Conservation (phyloP, 345 rosid genomes). For the Aethionema arabicum region DNA sequence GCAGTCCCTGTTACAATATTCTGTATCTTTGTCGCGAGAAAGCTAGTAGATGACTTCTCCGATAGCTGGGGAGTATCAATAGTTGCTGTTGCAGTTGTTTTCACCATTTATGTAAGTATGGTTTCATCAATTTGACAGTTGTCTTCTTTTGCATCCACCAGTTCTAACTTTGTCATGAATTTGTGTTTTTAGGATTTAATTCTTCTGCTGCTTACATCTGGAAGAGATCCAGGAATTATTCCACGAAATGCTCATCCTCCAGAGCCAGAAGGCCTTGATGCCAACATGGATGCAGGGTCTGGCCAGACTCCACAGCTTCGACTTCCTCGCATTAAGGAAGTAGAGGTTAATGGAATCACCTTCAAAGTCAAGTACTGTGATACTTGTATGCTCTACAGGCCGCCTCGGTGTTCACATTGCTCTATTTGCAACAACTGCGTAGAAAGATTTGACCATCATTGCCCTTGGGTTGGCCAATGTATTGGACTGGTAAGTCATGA, state of each 20-base stretch:
- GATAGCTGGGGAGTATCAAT: conserved; percentile 74
- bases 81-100: conserved; percentile 52
- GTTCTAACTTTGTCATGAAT: not conserved
- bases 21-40: conserved; percentile 84
- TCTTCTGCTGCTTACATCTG: conserved; percentile 88
- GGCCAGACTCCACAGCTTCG: conserved; percentile 81
- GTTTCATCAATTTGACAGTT: not conserved
- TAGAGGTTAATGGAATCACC: conserved; percentile 65
- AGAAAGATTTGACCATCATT: conserved; percentile 94
- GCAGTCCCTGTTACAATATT: conserved; percentile 76
- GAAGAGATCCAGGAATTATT: conserved; percentile 96
- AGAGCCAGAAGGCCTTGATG: conserved; percentile 77
- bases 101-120: conserved; percentile 68
- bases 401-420: conserved; percentile 98
- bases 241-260: conserved; percentile 98
- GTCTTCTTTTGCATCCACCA: conserved; percentile 1
- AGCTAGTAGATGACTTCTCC: conserved; percentile 71
- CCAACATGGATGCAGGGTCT: conserved; percentile 52
- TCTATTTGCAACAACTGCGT: conserved; percentile 99
- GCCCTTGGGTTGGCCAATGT: conserved; percentile 99
- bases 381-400: conserved; percentile 97
- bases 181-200: conserved; percentile 63
- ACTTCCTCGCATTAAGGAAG: conserved; percentile 87
- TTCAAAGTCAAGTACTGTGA: conserved; percentile 93
- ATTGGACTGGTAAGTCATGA: conserved; percentile 73